Conservation (phyloP, 139 green algal genomes). For the Monoraphidium neglectum region DNA sequence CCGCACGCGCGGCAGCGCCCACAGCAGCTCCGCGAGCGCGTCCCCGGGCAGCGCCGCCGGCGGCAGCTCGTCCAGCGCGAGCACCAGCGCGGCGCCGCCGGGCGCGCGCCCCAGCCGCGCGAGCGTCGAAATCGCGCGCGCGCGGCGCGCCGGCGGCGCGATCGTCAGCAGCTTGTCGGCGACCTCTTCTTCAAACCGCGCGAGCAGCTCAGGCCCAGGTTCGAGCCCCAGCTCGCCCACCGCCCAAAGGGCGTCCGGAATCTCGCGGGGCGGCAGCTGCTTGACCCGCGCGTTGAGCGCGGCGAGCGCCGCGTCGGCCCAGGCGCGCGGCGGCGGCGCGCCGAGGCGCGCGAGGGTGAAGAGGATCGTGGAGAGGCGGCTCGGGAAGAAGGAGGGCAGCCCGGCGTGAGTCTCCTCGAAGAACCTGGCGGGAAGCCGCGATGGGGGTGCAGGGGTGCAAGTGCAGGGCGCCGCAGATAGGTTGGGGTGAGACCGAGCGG, state of each 20-base stretch:
- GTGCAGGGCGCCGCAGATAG: no score
- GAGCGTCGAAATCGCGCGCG: no score
- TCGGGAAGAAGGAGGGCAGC: constrained; percentile 4
- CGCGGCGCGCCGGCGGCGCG: not conserved
- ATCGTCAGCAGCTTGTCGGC: constrained; percentile 3
- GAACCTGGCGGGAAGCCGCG: constrained; percentile 10
- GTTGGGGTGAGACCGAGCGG: no score
- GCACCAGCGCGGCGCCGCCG: no score
- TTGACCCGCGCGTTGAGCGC: constrained; percentile 6
- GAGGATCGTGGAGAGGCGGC: not conserved
- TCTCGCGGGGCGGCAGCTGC: not conserved
- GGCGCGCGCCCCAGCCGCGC: no score
- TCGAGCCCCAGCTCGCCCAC: constrained; percentile 15
- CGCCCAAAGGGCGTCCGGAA: constrained; percentile 20
- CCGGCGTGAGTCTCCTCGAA: not conserved
- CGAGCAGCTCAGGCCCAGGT: constrained; percentile 13
- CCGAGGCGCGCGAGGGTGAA: constrained; percentile 4
- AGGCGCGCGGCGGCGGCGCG: not conserved
- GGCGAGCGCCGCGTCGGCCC: not conserved
- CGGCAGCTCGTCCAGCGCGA: no score
- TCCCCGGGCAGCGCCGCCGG: no score
- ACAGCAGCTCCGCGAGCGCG: no score
- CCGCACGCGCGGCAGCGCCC: no score
- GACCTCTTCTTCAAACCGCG: not conserved
- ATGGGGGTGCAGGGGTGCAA: no score